Base-by-base conservation (phyloP, 1,284 basidiomycete genomes). In the Malassezia nana region DNA sequence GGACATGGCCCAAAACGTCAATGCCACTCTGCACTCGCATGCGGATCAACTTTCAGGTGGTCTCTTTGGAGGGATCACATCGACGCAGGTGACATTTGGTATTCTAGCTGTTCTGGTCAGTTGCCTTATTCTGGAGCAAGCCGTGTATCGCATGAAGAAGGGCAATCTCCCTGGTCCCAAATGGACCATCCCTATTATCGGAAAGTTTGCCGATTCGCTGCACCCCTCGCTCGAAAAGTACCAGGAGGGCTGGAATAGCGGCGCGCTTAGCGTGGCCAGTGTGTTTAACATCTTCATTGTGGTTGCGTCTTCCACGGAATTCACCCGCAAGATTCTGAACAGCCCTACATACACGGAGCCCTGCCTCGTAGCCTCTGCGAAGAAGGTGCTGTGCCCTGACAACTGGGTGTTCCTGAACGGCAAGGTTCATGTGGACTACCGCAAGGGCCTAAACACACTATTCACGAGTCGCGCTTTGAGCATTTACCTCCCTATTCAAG, bases 321-420 rank as follows among this genome's bases (percentile, higher is more conserved):
- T 64, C 45, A 63, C 71, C 6, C 63, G 71, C 43, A 74, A 71
- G 60, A 74, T 74, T 42, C 64, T 74, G 46, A 74, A 72, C 60
- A 69, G 66, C 52, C 69, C 71, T 20, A 61, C 55, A 2, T 72
- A 66, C 41, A 58, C 69, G 13, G 71, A 74, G 63, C 92, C 92
- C 4, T 94, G 89, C 74, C 83, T 98, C 16, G 89, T 95, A 33
- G 81, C 90, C 63, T 87, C 89, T 8, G 94, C 89, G 49, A 95
- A 95, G 77, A 80, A 85, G 63, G 81, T 98, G 50, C 80, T 98
- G 35, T 79, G 81, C 57, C 80, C 86, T 1, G 86, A 94, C 57
- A 98, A 96, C 79, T 98, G 94, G 91, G 92, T 98, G 8, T 98
- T 98, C 79, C 79, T 96, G 42, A 91, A 83, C 63, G 92, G 92